Conservation (phyloP, 495 filamentous ascomycete genomes). For the Hyaloscypha bicolor region DNA sequence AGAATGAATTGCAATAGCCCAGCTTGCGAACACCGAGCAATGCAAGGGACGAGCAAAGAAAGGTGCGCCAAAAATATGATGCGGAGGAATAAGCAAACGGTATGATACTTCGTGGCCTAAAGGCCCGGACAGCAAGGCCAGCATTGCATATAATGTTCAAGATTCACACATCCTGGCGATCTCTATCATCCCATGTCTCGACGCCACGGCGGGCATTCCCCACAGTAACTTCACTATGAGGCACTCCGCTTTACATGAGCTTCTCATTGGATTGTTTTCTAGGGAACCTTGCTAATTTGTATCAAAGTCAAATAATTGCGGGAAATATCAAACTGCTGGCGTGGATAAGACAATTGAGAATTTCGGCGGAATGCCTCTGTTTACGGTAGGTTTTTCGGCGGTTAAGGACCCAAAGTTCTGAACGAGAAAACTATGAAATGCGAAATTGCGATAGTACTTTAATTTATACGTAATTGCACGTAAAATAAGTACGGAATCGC, state of each 20-base stretch:
- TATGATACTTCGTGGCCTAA: not conserved
- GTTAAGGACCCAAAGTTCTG: too few species aligned
- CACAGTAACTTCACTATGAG: not conserved
- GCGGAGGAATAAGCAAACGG: not conserved
- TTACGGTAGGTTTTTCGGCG: too few species aligned
- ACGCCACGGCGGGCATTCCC: not conserved
- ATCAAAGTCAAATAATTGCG: not conserved
- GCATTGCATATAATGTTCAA: not conserved
- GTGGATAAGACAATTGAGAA: not conserved
- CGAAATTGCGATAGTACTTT: too few species aligned
- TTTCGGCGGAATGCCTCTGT: not conserved
- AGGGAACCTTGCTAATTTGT: not conserved
- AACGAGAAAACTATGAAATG: too few species aligned
- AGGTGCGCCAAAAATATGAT: not conserved
- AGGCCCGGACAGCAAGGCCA: not conserved
- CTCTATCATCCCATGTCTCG: not conserved
- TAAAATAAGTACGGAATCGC: too few species aligned
- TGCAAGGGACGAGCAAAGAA: not conserved
- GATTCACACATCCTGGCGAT: not conserved
- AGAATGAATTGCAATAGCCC: not conserved
- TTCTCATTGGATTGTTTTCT: not conserved
- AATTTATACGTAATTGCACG: too few species aligned
- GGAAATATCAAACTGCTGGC: not conserved
- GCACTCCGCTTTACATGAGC: not conserved
- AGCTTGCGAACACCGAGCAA: not conserved